Conservation (phyloP, 306 rosid species). For the Cicer bijugum region DNA sequence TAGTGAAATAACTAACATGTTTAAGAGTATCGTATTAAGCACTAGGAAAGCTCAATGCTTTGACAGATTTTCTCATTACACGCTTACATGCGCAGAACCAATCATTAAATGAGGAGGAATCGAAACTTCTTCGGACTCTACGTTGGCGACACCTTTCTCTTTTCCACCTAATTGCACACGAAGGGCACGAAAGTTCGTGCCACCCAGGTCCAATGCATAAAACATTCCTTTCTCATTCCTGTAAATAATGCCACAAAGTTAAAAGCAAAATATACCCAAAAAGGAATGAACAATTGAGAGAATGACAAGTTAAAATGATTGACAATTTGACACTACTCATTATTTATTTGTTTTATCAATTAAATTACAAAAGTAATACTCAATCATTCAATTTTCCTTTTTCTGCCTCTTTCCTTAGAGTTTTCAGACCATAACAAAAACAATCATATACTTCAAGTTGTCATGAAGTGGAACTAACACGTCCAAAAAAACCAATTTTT, state of each 20-base stretch:
- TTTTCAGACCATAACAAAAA: conserved; percentile 23
- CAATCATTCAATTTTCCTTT: conserved; percentile 18
- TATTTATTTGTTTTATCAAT: background rate
- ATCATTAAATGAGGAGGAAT: conserved; percentile 95
- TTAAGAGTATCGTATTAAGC: conserved; percentile 7
- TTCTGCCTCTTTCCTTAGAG: conserved; percentile 6
- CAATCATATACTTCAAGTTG: conserved; percentile 22
- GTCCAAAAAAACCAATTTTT: background rate
- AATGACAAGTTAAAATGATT: background rate
- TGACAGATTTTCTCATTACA: conserved; percentile 42
- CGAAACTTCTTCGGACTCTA: conserved; percentile 78
- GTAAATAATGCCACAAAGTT: conserved; percentile 32
- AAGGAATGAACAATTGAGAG: background rate
- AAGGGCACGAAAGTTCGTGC: conserved; percentile 90
- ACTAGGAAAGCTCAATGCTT: conserved; percentile 24
- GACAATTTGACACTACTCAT: background rate
- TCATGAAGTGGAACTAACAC: conserved; percentile 2
- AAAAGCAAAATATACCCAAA: background rate
- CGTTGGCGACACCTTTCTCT: conserved; percentile 59
- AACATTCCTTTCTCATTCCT: conserved; percentile 90
- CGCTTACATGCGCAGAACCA: conserved; percentile 78
- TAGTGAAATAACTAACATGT: conserved; percentile 45
- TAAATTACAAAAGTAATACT: conserved; percentile 7
- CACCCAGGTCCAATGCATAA: conserved; percentile 98
- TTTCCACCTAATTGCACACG: conserved; percentile 92